Percentiles rank a stretch among this genome's conserved stretches.
These are phyloP conservation scores for Populus ilicifolia DNA, from an alignment of 345 rosid genomes.

Conservation along the genomic window DNA sequence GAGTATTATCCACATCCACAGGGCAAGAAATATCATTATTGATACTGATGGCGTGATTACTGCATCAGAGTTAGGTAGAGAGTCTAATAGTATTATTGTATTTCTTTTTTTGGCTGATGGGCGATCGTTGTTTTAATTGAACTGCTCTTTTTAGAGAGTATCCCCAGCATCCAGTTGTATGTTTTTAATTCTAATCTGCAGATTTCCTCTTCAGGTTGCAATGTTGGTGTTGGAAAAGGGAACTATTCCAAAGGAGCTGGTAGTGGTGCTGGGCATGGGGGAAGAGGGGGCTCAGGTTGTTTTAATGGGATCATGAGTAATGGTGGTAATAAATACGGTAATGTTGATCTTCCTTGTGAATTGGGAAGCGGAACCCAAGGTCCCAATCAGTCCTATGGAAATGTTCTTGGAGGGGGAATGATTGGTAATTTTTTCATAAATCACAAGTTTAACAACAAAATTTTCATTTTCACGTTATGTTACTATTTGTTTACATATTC, in stretches of 20 bases:
- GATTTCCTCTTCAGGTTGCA: constrained; percentile 63
- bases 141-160: constrained; percentile 9
- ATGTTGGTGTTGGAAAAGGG: constrained; percentile 82
- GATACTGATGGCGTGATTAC: constrained; percentile 62
- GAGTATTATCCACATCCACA: constrained; percentile 89
- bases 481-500: constrained; percentile 4
- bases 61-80: constrained; percentile 79
- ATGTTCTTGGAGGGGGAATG: constrained; percentile 89
- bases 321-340: constrained; percentile 81
- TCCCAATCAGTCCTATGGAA: constrained; percentile 60
- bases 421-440: constrained; percentile 48
- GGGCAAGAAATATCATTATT: constrained; percentile 76
- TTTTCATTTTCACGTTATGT: constrained; percentile 3
- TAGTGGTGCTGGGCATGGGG: constrained; percentile 98
- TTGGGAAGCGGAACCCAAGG: constrained; percentile 94
- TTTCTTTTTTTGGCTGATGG: constrained; percentile 14
- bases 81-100: constrained; percentile 7
- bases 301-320: constrained; percentile 72
- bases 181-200: constrained; percentile 17
- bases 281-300: constrained; percentile 87
- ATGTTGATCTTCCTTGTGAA: constrained; percentile 90
- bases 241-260: constrained; percentile 83
- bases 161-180: not conserved
- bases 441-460: constrained; percentile 1
- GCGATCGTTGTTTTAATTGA: constrained; percentile 15